phyloP scores from a whole-genome alignment of 345 rosid genomes.

The Rhodamnia argentea region DNA sequence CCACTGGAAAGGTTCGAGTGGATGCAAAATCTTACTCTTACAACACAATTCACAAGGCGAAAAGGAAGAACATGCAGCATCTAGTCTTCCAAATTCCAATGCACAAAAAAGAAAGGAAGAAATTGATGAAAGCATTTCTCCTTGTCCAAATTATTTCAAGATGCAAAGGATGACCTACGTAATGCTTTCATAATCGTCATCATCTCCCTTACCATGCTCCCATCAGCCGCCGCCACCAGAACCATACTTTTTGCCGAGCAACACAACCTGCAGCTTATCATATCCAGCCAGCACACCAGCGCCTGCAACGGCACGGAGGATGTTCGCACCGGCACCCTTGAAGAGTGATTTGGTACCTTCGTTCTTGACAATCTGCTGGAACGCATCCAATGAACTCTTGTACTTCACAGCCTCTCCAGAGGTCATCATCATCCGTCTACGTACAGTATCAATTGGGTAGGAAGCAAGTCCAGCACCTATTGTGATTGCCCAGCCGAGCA shows the following conservation, averaged over 20 bases:
- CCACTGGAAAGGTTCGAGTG: not conserved
- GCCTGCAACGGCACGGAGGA: constrained; percentile 48
- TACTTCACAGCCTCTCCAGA: constrained; percentile 65
- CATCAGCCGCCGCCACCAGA: constrained; percentile 27
- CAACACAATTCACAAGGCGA: not conserved
- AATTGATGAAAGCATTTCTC: not conserved
- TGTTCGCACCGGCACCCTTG: constrained; percentile 65
- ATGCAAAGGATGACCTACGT: not conserved
- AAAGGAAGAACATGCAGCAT: not conserved
- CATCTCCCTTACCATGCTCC: not conserved
- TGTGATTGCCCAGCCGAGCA: constrained; percentile 53
- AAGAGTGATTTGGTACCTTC: constrained; percentile 49
- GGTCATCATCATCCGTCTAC: constrained; percentile 72
- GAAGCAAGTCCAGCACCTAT: constrained; percentile 52
- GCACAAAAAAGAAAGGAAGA: not conserved
- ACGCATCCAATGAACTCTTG: constrained; percentile 42
- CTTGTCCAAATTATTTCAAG: constrained; percentile 16
- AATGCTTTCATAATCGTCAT: constrained; percentile 4
- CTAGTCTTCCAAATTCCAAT: not conserved
- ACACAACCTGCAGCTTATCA: constrained; percentile 47
- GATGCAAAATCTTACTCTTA: not conserved
- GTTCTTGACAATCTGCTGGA: constrained; percentile 35
- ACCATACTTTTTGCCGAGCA: constrained; percentile 51
- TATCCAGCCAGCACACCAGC: constrained; percentile 65
- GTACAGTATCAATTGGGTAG: constrained; percentile 50